These are phyloP conservation scores for Fusarium sp. DNA, from an alignment of 2,329 filamentous ascomycete species.

Conservation along the genomic window DNA sequence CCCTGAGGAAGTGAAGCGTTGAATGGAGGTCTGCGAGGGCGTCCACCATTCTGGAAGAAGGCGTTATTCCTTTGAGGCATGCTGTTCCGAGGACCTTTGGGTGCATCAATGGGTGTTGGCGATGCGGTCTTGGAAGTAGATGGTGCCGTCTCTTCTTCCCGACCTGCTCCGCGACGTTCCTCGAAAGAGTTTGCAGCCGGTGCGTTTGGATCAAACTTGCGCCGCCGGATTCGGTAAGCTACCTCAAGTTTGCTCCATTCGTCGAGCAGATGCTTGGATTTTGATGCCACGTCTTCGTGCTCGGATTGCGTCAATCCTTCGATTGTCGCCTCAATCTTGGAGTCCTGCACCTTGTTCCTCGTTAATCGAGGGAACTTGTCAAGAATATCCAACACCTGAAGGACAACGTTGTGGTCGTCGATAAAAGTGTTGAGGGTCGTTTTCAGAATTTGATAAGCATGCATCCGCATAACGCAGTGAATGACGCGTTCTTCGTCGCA, in stretches of 20 bases:
- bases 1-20: conserved; percentile 75
- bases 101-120: conserved; percentile 62
- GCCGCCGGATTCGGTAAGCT: conserved; percentile 91
- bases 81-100: conserved; percentile 70
- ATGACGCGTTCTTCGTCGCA: conserved; percentile 88
- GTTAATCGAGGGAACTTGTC: conserved; percentile 90
- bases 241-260: conserved; percentile 91
- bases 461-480: conserved; percentile 92
- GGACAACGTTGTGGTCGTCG: conserved; percentile 88
- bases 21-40: conserved; percentile 68
- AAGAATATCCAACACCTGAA: conserved; percentile 90
- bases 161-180: conserved; percentile 66
- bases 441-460: conserved; percentile 95
- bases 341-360: conserved; percentile 96
- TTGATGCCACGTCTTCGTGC: conserved; percentile 79
- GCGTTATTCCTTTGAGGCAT: conserved; percentile 63
- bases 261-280: conserved; percentile 77
- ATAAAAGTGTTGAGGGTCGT: conserved; percentile 85
- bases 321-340: conserved; percentile 89
- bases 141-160: conserved; percentile 55
- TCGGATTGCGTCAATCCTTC: conserved; percentile 73
- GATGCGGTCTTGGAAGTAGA: conserved; percentile 55
- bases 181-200: conserved; percentile 67
- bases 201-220: conserved; percentile 81
- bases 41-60: conserved; percentile 60